These are phyloP conservation scores for Cercospora zeae-maydis DNA, from an alignment of 2,329 filamentous ascomycete species.

Conservation along the genomic window DNA sequence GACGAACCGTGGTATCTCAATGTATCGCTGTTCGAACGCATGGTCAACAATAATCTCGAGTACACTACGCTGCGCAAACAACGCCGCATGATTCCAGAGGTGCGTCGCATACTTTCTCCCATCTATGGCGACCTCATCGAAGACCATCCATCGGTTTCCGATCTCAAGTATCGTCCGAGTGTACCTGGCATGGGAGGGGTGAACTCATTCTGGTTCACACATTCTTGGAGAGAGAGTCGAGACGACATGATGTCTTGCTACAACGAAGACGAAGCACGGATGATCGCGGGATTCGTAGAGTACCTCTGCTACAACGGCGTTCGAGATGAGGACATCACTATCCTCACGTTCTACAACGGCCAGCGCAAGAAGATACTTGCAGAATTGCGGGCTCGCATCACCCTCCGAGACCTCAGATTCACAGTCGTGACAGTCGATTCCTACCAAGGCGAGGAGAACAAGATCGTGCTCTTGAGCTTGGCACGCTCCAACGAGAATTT, in stretches of 20 bases:
- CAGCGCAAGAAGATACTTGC: slow-evolving; percentile 65
- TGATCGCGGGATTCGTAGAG: slow-evolving; percentile 68
- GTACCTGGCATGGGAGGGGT: slow-evolving; percentile 61
- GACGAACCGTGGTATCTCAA: slow-evolving; percentile 62
- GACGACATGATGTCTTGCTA: slow-evolving; percentile 63
- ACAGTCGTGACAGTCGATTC: slow-evolving; percentile 77
- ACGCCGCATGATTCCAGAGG: slow-evolving; percentile 68
- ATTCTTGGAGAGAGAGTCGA: slow-evolving; percentile 61
- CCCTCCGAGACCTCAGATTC: slow-evolving; percentile 38
- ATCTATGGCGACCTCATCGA: slow-evolving; percentile 58
- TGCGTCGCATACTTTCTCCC: slow-evolving; percentile 57
- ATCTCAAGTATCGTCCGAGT: slow-evolving; percentile 44
- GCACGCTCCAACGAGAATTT: slow-evolving; percentile 63
- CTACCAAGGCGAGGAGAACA: slow-evolving; percentile 89
- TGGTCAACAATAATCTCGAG: slow-evolving; percentile 63
- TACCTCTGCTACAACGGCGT: slow-evolving; percentile 70
- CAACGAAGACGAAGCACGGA: slow-evolving; percentile 69
- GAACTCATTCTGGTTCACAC: slow-evolving; percentile 61
- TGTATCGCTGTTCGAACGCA: slow-evolving; percentile 74
- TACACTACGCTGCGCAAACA: slow-evolving; percentile 66
- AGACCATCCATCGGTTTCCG: slow-evolving; percentile 57
- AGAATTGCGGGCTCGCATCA: slow-evolving; percentile 37
- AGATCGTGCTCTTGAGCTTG: slow-evolving; percentile 74
- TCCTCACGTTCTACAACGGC: slow-evolving; percentile 85
- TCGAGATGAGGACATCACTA: slow-evolving; percentile 60